Evolutionary conservation across 1,284 basidiomycete species (phyloP).

Genomic region (Fomitiporia mediterranea): DNA sequence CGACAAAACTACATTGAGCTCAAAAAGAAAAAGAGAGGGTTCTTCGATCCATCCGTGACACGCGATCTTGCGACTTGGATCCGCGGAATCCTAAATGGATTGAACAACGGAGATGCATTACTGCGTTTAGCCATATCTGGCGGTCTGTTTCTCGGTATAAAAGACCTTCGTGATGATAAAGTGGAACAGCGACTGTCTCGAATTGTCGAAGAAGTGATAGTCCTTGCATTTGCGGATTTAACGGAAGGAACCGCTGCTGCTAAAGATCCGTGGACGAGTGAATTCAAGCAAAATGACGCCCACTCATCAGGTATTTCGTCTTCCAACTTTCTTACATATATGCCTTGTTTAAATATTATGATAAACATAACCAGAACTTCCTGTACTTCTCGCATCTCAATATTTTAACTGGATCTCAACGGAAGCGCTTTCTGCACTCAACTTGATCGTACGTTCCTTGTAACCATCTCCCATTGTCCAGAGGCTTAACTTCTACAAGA

Average conservation of each 20-base stretch:
- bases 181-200: constrained; percentile 25
- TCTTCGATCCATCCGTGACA: constrained; percentile 44
- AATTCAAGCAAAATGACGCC: constrained; percentile 51
- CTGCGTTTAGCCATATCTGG: constrained; percentile 54
- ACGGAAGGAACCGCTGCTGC: constrained; percentile 44
- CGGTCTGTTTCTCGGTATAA: constrained; percentile 60
- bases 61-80: constrained; percentile 48
- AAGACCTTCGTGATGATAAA: constrained; percentile 40
- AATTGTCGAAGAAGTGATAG: constrained; percentile 48
- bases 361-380: constrained; percentile 8
- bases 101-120: constrained; percentile 57
- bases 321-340: constrained; percentile 2
- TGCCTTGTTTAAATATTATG: not conserved
- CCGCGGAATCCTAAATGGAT: constrained; percentile 51
- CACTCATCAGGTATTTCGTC: constrained; percentile 26
- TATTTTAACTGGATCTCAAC: constrained; percentile 18
- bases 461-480: not conserved
- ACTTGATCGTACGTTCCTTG: constrained; percentile 5
- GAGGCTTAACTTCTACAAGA: not conserved
- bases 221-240: constrained; percentile 66
- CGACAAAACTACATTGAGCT: constrained; percentile 48
- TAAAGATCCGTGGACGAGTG: constrained; percentile 53
- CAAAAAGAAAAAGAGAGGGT: constrained; percentile 30
- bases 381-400: constrained; percentile 17
- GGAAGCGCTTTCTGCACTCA: constrained; percentile 17